Conservation (phyloP, 306 rosid species). For the Gillenia trifoliata region DNA sequence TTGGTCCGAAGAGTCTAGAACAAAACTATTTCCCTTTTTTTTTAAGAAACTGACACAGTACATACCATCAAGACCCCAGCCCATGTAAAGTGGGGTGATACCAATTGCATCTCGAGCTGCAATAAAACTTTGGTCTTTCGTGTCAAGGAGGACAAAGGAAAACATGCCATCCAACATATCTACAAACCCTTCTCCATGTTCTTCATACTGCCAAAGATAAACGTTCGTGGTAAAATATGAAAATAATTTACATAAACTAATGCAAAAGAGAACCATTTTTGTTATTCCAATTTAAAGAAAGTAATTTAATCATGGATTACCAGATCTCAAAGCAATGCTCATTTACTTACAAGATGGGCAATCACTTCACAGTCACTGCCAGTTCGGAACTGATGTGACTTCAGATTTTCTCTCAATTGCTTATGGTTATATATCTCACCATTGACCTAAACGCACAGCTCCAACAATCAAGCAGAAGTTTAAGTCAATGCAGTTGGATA, state of each 20-base stretch:
- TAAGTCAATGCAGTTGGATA: neutral
- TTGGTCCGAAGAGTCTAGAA: neutral
- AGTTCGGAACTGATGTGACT: slow-evolving; percentile 76
- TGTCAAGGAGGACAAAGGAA: slow-evolving; percentile 90
- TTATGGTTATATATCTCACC: slow-evolving; percentile 99
- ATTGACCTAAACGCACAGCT: slow-evolving; percentile 60
- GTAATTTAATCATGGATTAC: slow-evolving; percentile 1
- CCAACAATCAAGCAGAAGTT: slow-evolving; percentile 17
- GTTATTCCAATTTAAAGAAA: neutral
- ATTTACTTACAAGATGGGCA: slow-evolving; percentile 88
- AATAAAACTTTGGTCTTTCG: slow-evolving; percentile 65
- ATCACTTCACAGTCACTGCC: slow-evolving; percentile 98
- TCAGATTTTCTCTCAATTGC: slow-evolving; percentile 51
- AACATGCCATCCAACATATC: slow-evolving; percentile 97
- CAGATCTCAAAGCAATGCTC: slow-evolving; percentile 7
- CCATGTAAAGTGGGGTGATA: slow-evolving; percentile 84
- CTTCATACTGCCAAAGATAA: slow-evolving; percentile 72
- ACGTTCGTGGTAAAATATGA: neutral
- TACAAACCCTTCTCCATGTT: slow-evolving; percentile 85
- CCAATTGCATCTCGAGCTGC: slow-evolving; percentile 98
- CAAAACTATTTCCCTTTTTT: too few relatives aligned
- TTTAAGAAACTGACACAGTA: neutral
- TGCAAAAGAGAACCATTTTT: neutral
- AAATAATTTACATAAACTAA: neutral
- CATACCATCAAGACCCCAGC: slow-evolving; percentile 99